These are phyloP conservation scores for Termitomyces sp. DNA, from an alignment of 768 basidiomycete genomes.

Conservation along the genomic window DNA sequence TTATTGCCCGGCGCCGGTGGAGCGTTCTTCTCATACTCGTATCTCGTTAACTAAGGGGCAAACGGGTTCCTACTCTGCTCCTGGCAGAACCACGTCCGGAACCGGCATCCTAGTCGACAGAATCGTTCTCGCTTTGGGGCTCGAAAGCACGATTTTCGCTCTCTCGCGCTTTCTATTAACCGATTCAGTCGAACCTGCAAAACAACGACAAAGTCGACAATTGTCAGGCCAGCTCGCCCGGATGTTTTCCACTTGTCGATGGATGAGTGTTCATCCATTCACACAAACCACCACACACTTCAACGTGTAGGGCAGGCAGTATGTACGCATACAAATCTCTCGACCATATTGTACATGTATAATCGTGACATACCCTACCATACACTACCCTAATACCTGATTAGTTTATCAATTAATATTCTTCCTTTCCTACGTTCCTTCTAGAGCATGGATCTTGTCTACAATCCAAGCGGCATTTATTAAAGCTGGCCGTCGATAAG, in stretches of 20 bases:
- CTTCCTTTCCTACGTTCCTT: not conserved
- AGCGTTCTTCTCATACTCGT: slow-evolving; percentile 6
- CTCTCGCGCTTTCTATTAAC: not conserved
- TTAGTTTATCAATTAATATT: not conserved
- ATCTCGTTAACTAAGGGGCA: slow-evolving; percentile 4
- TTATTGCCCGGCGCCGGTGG: not conserved
- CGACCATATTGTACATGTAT: not conserved
- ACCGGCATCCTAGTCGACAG: not conserved
- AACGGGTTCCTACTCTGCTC: not conserved
- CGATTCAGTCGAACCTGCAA: too few species aligned
- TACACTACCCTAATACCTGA: not conserved
- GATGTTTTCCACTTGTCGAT: too few species aligned
- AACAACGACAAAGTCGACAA: too few species aligned
- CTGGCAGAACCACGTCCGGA: not conserved
- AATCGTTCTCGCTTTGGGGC: not conserved
- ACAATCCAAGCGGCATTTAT: not conserved
- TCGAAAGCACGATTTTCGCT: not conserved
- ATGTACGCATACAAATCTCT: not conserved
- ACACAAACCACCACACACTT: not conserved
- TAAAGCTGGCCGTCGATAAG: too few species aligned
- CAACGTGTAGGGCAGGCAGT: not conserved
- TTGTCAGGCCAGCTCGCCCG: not conserved
- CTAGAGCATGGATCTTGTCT: not conserved
- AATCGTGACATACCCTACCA: not conserved
- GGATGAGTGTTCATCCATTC: not conserved